phyloP scores from a whole-genome alignment of 148 eudicot species.

The Arbutus unedo region DNA sequence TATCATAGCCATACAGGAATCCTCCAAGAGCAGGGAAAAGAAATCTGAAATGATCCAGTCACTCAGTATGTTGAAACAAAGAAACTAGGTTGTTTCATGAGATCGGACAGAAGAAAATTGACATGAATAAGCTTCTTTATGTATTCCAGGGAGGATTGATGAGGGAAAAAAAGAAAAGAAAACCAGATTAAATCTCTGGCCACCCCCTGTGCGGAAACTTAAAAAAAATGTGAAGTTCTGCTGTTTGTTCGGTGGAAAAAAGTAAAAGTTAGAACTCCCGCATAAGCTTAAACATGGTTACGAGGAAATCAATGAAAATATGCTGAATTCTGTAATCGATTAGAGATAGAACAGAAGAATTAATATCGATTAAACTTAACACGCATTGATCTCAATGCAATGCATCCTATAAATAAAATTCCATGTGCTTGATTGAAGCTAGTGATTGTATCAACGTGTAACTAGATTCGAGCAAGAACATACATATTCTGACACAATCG shows the following conservation, averaged over 20 bases:
- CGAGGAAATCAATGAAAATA: not conserved
- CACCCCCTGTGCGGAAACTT: not conserved
- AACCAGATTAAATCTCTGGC: not conserved
- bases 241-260: not conserved
- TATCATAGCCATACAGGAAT: constrained; percentile 88
- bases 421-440: not conserved
- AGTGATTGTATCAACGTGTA: not conserved
- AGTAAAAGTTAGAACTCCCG: not conserved
- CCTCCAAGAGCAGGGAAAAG: constrained; percentile 97
- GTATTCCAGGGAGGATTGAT: not conserved
- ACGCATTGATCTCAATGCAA: not conserved
- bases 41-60: constrained; percentile 57
- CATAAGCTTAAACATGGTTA: not conserved
- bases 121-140: not conserved
- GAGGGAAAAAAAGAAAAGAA: too few relatives aligned
- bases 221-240: not conserved
- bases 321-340: too few relatives aligned
- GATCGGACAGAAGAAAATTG: not conserved
- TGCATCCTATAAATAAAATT: not conserved
- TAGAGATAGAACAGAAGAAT: not conserved
- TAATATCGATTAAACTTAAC: not conserved
- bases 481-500: not conserved
- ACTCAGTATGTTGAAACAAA: not conserved
- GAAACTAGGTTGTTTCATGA: not conserved
- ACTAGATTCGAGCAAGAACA: not conserved